phyloP scores from a whole-genome alignment of 352 stramenopile genomes.

The Phytophthora pluvialis region DNA sequence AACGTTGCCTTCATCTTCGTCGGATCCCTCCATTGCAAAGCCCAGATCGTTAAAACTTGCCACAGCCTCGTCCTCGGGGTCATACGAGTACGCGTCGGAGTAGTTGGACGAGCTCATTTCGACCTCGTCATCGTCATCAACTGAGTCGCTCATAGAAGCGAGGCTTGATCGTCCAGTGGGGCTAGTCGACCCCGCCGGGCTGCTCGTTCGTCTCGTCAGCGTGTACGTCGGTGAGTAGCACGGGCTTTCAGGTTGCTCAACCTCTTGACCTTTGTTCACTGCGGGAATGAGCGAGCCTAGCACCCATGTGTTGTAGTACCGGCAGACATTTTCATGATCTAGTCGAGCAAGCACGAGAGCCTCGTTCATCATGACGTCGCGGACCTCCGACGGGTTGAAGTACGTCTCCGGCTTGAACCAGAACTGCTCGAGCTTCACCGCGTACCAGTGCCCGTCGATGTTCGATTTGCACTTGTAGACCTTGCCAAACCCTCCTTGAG shows the following conservation, averaged over 20 bases:
- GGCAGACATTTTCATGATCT: constrained; percentile 95
- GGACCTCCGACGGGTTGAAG: constrained; percentile 80
- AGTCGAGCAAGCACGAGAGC: constrained; percentile 92
- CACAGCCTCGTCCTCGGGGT: constrained; percentile 34
- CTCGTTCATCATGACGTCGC: constrained; percentile 93
- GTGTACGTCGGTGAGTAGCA: constrained; percentile 26
- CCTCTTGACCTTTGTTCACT: constrained; percentile 37
- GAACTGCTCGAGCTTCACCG: constrained; percentile 84
- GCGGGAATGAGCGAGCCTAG: constrained; percentile 69
- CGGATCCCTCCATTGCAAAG: constrained; percentile 55
- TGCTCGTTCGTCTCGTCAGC: constrained; percentile 30
- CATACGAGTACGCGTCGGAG: constrained; percentile 28
- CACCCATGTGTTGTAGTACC: constrained; percentile 92
- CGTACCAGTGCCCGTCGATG: constrained; percentile 73
- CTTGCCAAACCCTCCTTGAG: constrained; percentile 77
- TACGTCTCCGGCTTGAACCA: constrained; percentile 86
- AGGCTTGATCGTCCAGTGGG: constrained; percentile 16
- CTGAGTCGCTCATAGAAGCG: constrained; percentile 18
- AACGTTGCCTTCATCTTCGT: constrained; percentile 15
- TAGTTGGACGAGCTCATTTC: constrained; percentile 35
- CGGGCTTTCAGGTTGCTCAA: constrained; percentile 32
- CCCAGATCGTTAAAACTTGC: constrained; percentile 59
- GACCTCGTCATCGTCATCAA: constrained; percentile 30
- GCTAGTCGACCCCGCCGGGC: constrained; percentile 24
- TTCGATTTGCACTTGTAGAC: constrained; percentile 84